phyloP scores from a whole-genome alignment of 768 basidiomycete species.

The Naganishia antarctica region DNA sequence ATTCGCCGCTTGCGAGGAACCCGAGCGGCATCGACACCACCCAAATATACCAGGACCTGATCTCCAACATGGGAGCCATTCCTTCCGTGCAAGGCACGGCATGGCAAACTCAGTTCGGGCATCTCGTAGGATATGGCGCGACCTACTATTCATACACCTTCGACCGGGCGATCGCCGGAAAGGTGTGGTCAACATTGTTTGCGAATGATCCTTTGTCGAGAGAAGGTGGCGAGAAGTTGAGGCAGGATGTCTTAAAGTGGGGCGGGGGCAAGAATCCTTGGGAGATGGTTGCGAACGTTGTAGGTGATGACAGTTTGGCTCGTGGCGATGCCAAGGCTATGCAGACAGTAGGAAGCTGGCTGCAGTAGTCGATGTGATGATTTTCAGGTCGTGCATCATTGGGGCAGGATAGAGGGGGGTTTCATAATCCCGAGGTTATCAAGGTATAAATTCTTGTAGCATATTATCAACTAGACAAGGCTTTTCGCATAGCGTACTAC shows the following conservation, averaged over 20 bases:
- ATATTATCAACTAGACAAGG: constrained; percentile 1
- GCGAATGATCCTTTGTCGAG: constrained; percentile 63
- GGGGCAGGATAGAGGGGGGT: background rate
- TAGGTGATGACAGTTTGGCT: constrained; percentile 56
- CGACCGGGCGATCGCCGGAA: constrained; percentile 88
- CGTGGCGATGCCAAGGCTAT: constrained; percentile 75
- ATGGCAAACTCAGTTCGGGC: constrained; percentile 93
- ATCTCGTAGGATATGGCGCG: constrained; percentile 91
- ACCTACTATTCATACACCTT: constrained; percentile 98
- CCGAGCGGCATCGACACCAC: constrained; percentile 73
- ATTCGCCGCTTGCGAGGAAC: constrained; percentile 56
- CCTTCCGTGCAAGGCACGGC: constrained; percentile 79
- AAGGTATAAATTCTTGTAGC: constrained; percentile 3
- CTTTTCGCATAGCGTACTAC: background rate
- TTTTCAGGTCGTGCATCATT: background rate
- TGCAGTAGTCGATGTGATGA: constrained; percentile 21
- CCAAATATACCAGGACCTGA: constrained; percentile 57
- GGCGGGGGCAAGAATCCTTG: constrained; percentile 93
- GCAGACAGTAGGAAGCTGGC: constrained; percentile 83
- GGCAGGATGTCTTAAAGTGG: constrained; percentile 64
- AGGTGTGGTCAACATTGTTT: constrained; percentile 81
- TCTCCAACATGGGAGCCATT: constrained; percentile 61
- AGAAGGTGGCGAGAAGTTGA: constrained; percentile 74
- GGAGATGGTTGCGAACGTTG: constrained; percentile 74
- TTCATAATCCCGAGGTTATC: background rate